phyloP scores from a whole-genome alignment of 768 basidiomycete genomes.

The Pholiota conissans region DNA sequence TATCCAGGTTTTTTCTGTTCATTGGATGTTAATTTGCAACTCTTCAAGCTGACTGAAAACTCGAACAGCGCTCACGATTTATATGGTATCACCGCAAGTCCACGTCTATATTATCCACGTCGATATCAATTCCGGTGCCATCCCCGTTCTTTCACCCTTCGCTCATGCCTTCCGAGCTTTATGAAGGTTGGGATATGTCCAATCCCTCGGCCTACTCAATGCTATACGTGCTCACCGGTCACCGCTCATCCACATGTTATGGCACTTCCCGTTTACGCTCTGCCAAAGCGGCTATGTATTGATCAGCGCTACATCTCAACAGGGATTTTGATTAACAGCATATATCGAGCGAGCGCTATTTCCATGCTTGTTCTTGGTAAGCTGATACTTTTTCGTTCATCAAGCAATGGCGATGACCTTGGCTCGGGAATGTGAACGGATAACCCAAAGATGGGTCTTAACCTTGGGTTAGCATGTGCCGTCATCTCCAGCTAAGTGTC shows the following conservation, averaged over 20 bases:
- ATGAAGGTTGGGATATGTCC: not conserved
- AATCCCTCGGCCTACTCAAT: not conserved
- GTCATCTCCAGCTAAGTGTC: slow-evolving; percentile 1
- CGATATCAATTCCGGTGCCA: not conserved
- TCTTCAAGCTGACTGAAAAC: not conserved
- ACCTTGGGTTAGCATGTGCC: not conserved
- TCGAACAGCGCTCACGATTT: not conserved
- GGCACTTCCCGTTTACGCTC: slow-evolving; percentile 4
- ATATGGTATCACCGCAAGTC: not conserved
- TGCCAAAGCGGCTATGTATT: not conserved
- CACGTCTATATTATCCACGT: not conserved
- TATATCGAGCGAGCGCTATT: not conserved
- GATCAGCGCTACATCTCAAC: not conserved
- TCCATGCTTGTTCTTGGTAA: not conserved
- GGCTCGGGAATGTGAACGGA: not conserved
- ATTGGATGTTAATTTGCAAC: not conserved
- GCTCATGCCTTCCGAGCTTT: not conserved
- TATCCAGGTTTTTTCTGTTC: not conserved
- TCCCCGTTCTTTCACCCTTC: not conserved
- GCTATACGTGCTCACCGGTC: not conserved
- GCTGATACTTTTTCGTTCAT: not conserved
- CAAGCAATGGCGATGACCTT: not conserved
- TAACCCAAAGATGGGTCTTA: slow-evolving; percentile 3
- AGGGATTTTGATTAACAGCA: slow-evolving; percentile 2
- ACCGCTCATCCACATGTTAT: not conserved